Evolutionary conservation across 73 alveolate genomes (phyloP).

Genomic region (Uronychia setigera): DNA sequence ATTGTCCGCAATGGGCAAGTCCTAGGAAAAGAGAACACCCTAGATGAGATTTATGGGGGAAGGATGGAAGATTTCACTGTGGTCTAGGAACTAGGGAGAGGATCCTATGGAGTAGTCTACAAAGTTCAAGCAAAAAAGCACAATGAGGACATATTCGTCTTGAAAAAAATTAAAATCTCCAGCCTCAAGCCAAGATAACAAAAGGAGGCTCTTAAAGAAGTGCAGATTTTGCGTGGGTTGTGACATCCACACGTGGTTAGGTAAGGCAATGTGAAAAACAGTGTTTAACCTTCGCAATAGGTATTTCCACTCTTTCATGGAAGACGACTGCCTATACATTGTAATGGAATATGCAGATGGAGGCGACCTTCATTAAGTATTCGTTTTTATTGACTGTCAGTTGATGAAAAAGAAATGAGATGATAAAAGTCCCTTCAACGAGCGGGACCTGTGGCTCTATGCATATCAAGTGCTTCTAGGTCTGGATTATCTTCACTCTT

Average conservation of each 20-base stretch:
- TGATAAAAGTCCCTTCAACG: slow-evolving; percentile 73
- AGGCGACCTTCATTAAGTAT: slow-evolving; percentile 90
- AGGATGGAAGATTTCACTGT: slow-evolving; percentile 83
- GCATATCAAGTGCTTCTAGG: slow-evolving; percentile 89
- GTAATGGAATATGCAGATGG: slow-evolving; percentile 98
- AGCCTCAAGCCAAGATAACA: slow-evolving; percentile 91
- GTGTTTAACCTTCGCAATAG: slow-evolving; percentile 20
- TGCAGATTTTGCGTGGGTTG: slow-evolving; percentile 79
- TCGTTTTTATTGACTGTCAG: slow-evolving; percentile 12
- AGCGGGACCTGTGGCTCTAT: slow-evolving; percentile 90
- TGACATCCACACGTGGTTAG: slow-evolving; percentile 89
- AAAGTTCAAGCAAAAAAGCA: slow-evolving; percentile 76
- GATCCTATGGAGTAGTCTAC: slow-evolving; percentile 89
- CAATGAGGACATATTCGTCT: slow-evolving; percentile 77
- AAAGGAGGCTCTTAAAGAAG: slow-evolving; percentile 92
- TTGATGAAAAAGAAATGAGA: slow-evolving; percentile 58
- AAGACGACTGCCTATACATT: slow-evolving; percentile 87
- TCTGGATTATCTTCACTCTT: slow-evolving; percentile 90
- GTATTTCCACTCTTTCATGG: slow-evolving; percentile 90
- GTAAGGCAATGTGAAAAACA: slow-evolving; percentile 77
- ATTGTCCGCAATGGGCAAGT: no score
- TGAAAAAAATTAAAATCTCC: slow-evolving; percentile 88
- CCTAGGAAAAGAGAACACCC: no score
- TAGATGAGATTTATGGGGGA: no score
- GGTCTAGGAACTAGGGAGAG: slow-evolving; percentile 91